Conservation (phyloP, 139 green algal genomes). For the Haematococcus sp. region DNA sequence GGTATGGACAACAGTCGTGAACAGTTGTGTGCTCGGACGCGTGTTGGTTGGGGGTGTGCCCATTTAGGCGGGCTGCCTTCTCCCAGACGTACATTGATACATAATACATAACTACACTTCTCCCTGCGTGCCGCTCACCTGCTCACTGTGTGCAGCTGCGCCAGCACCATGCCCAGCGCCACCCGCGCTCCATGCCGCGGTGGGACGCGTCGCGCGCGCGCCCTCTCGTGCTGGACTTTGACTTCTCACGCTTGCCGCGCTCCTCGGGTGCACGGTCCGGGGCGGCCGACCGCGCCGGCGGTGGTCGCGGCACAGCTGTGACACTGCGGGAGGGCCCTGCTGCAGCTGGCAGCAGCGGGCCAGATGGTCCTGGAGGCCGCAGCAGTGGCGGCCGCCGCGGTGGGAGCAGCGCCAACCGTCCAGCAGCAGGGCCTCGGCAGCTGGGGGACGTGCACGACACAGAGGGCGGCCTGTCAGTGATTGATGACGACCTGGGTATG, state of each 20-base stretch:
- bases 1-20: conserved; percentile 35
- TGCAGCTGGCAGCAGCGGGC: neutral
- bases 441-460: conserved; percentile 27
- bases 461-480: conserved; percentile 50
- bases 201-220: conserved; percentile 50
- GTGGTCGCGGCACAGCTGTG: neutral
- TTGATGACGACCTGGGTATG: conserved; percentile 63
- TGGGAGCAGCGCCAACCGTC: too few species aligned
- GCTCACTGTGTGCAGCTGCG: neutral
- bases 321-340: neutral
- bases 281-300: neutral
- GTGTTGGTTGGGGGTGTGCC: too few species aligned
- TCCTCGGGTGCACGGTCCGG: neutral
- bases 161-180: conserved; percentile 19
- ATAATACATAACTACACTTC: too few species aligned
- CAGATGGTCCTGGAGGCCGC: too few species aligned
- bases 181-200: conserved; percentile 50
- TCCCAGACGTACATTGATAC: too few species aligned
- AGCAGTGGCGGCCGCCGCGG: too few species aligned
- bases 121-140: too few species aligned
- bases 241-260: neutral
- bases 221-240: conserved; percentile 52
- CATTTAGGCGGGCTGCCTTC: too few species aligned
- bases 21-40: too few species aligned
- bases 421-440: neutral